Base-by-base conservation (phyloP, 2,329 filamentous ascomycete genomes). In the Massarina eburnea region DNA sequence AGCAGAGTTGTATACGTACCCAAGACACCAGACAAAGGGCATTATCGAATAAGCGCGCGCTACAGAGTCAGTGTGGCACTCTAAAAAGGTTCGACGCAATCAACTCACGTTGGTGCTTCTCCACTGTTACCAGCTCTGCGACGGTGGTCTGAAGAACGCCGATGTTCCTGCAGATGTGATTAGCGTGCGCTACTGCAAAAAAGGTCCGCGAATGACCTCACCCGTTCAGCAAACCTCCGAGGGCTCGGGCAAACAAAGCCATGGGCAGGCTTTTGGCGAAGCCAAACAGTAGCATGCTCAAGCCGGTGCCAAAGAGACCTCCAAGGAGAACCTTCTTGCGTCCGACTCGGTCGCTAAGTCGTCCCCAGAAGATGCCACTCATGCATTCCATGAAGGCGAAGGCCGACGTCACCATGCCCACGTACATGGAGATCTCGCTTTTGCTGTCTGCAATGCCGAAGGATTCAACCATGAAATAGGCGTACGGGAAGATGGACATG, bases 401-500 rank as follows among this genome's bases (percentile, higher is more conserved):
- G 7, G 92, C 87, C 3, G 92, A 96, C 1, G 92, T 97, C 52
- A 97, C 91, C 84, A 96, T 89, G 62, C 94, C 92, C 20, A 90
- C 91, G 70, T 96, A 97, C 45, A 96, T 83, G 12, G 91, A 89
- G 58, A 96, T 95, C 66, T 88, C 84, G 60, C 80, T 84, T 52
- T 87, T 78, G 65, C 91, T 84, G 37, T 89, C 78, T 52, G 91
- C 89, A 66, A 96, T 85, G 62, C 88, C 79, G 73, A 97, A 97
- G 51, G 91, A 90, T 62, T 91, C 80, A 59, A 97, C 87, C 94
- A 99, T 97, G 76, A 88, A 92, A 76, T 96, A 97, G 59, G 95
- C 91, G 72, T 97, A 99, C 1, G 94, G 94, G 68, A 99, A 97
- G 59, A 97, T 96, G 43, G 91, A 96, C 90, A 96, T 97, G 79